A percentile compares a stretch with the other conserved stretches of the same genome.
phyloP scores from a whole-genome alignment of 306 rosid species.

The Cucumis sativus region DNA sequence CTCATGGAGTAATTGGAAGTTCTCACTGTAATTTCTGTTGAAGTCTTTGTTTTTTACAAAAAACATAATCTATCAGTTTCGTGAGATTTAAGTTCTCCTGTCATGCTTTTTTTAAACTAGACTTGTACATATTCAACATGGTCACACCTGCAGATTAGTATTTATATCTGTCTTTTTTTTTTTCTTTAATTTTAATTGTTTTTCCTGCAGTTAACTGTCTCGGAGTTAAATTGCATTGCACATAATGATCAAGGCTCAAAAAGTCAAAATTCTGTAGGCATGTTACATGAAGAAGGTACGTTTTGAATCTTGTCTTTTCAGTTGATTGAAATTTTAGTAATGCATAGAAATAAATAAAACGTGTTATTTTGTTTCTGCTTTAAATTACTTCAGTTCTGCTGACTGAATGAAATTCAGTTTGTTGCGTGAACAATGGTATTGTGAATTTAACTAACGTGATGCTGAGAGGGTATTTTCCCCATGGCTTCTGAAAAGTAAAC shows the following conservation, averaged over 20 bases:
- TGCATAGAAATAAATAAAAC: neutral
- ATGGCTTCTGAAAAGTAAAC: neutral
- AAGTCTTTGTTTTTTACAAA: neutral
- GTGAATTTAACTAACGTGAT: neutral
- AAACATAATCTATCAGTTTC: neutral
- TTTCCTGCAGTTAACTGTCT: slow-evolving; percentile 34
- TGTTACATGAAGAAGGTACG: slow-evolving; percentile 8
- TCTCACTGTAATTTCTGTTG: neutral
- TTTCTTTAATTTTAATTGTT: neutral
- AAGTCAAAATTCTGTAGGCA: neutral
- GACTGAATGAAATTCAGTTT: neutral
- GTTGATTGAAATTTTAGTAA: neutral
- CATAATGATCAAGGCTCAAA: neutral
- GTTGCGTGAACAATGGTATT: neutral
- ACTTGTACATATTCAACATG: neutral
- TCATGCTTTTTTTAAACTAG: neutral
- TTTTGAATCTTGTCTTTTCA: neutral
- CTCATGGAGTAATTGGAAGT: neutral
- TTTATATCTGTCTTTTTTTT: neutral
- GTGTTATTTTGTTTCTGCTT: neutral
- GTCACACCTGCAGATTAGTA: neutral
- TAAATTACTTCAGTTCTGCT: neutral
- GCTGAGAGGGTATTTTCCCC: neutral
- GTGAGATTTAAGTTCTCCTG: neutral
- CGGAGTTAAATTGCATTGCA: slow-evolving; percentile 40